Conservation (phyloP, 2,329 filamentous ascomycete species). For the Colletotrichum sp. region DNA sequence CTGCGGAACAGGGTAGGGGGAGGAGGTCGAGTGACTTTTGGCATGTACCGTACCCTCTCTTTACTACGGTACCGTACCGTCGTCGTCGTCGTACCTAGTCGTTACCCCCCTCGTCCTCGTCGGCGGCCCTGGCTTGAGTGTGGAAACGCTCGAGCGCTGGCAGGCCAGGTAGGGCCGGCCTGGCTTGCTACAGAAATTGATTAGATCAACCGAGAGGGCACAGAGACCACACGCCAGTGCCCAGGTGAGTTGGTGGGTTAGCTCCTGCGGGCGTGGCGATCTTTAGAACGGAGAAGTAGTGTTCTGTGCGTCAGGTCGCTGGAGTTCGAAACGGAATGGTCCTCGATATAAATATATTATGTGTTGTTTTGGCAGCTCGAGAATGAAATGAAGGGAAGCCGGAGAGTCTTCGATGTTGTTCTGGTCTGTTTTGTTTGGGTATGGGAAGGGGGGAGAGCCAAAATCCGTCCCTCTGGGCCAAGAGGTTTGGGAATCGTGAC, state of each 20-base stretch:
- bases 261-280: slow-evolving; percentile 24
- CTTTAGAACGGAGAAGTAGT: slow-evolving; percentile 9
- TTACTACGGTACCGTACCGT: not conserved
- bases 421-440: not conserved
- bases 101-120: not conserved
- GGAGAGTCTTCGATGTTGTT: not conserved
- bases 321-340: slow-evolving; percentile 20
- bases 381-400: not conserved
- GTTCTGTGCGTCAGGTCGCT: slow-evolving; percentile 22
- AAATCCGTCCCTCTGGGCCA: not conserved
- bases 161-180: slow-evolving; percentile 21
- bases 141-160: slow-evolving; percentile 24
- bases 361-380: not conserved
- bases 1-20: not conserved
- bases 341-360: slow-evolving; percentile 21
- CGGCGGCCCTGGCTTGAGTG: slow-evolving; percentile 5
- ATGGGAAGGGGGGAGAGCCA: not conserved
- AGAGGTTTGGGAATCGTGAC: not conserved
- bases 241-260: not conserved
- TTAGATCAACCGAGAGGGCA: slow-evolving; percentile 27
- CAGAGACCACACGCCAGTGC: slow-evolving; percentile 17
- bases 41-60: slow-evolving; percentile 13
- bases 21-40: slow-evolving; percentile 24
- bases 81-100: not conserved
- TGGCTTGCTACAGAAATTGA: slow-evolving; percentile 28